A percentile compares a stretch with the other conserved stretches of the same genome.
phyloP scores from a whole-genome alignment of 192 early-diverging fungal genomes.

The Funneliformis geosporum region DNA sequence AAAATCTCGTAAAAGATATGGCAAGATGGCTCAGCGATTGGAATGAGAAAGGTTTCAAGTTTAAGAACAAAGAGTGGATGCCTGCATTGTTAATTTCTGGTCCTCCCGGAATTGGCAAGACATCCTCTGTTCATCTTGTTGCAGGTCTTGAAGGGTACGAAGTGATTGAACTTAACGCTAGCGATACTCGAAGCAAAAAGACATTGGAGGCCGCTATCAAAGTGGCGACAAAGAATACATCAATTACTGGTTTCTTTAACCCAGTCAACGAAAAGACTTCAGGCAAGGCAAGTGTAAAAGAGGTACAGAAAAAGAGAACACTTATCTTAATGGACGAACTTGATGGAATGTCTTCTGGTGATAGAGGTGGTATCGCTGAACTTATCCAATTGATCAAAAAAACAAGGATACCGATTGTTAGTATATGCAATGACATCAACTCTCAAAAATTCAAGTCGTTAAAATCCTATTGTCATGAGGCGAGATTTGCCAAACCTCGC shows the following conservation, averaged over 20 bases:
- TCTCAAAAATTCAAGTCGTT: slow-evolving; percentile 84
- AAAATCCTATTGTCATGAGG: slow-evolving; percentile 80
- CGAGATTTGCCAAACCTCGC: slow-evolving; percentile 71
- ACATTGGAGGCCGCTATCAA: slow-evolving; percentile 65
- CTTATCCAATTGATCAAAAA: slow-evolving; percentile 90
- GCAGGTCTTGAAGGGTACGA: slow-evolving; percentile 79
- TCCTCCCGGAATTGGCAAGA: slow-evolving; percentile 96
- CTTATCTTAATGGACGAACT: slow-evolving; percentile 99
- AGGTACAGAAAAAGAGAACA: slow-evolving; percentile 40
- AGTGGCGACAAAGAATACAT: slow-evolving; percentile 55
- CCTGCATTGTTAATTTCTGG: slow-evolving; percentile 87
- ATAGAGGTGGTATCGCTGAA: slow-evolving; percentile 88
- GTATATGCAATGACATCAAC: slow-evolving; percentile 96
- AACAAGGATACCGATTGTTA: slow-evolving; percentile 92
- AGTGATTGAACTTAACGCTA: slow-evolving; percentile 94
- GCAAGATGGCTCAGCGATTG: slow-evolving; percentile 76
- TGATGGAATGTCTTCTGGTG: slow-evolving; percentile 98
- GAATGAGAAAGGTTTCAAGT: slow-evolving; percentile 59
- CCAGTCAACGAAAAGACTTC: neutral
- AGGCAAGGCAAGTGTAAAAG: slow-evolving; percentile 8
- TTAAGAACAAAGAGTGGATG: slow-evolving; percentile 49
- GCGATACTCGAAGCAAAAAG: slow-evolving; percentile 91
- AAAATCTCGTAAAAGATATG: slow-evolving; percentile 65
- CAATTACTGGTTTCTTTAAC: slow-evolving; percentile 57
- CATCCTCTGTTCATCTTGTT: slow-evolving; percentile 91